A percentile compares a stretch with the other conserved stretches of the same genome.
Evolutionary conservation across 805 yeast species (phyloP).

Genomic region (Cyberlindnera mycetangii): DNA sequence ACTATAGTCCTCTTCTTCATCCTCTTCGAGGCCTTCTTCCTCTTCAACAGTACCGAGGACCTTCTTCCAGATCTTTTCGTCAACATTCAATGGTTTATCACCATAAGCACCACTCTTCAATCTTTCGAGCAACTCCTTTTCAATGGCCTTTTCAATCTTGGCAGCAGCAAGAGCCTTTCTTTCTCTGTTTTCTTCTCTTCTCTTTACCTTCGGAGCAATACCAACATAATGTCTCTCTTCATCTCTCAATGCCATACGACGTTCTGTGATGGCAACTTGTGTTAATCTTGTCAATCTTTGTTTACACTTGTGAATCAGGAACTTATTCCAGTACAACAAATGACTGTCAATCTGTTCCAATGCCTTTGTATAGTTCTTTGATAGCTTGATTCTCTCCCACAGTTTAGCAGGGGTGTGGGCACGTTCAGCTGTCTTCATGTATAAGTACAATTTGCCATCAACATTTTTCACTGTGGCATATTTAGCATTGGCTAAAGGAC

Average conservation of each 20-base stretch:
- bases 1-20: constrained; percentile 46
- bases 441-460: constrained; percentile 76
- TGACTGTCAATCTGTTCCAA: constrained; percentile 85
- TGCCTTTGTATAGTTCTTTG: constrained; percentile 87
- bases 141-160: constrained; percentile 92
- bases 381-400: constrained; percentile 93
- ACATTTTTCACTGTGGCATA: constrained; percentile 84
- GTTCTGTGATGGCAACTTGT: constrained; percentile 92
- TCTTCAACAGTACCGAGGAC: constrained; percentile 82
- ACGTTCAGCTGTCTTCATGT: constrained; percentile 97
- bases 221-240: constrained; percentile 94
- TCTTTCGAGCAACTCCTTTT: constrained; percentile 90
- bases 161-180: constrained; percentile 97
- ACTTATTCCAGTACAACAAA: constrained; percentile 89
- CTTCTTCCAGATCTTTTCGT: constrained; percentile 92
- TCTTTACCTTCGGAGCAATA: constrained; percentile 86
- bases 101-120: constrained; percentile 98
- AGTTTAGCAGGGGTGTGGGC: constrained; percentile 90
- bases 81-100: constrained; percentile 95
- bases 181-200: constrained; percentile 93
- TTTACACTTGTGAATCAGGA: constrained; percentile 87
- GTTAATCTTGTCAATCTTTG: constrained; percentile 93
- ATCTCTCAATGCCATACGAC: constrained; percentile 85
- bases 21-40: constrained; percentile 51
- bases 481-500: constrained; percentile 93